Evolutionary conservation across 805 yeast genomes (phyloP), one percentile per base, ranked within the genome.

Genomic region (Candida ascalaphidarum): DNA sequence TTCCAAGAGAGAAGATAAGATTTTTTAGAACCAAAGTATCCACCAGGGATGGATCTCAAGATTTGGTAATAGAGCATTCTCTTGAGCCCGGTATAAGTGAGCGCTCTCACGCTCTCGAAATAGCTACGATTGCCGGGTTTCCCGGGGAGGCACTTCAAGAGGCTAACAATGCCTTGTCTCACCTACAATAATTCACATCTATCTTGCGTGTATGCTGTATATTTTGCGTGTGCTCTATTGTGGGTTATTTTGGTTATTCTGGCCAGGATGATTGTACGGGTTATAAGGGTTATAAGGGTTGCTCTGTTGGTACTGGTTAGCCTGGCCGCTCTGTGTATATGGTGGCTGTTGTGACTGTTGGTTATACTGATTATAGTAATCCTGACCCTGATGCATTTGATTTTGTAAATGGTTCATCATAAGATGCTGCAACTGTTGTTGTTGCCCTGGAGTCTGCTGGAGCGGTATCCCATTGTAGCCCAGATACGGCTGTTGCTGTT

Each of bases 71-170:
- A 30, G 68, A 82, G 52, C 85, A 82, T 50, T 55, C 58, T 23
- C 54, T 84, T 19, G 58, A 52, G 28, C 65, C 65, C 0, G 95
- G 95, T 0, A 68, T 85, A n/a, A 73, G 85, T 43, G 63, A 64
- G 7, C 68, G 76, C 35, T 81, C 94, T 0, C 81, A 79, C 48
- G 95, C 94, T 1, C 50, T 83, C 9, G 74, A 71, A 30, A 80
- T 83, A 8, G 95, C 95, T 0, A 64, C 68, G 41, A 53, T 76
- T 43, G 94, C 95, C 0, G 94, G 94, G 1, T 79, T 83, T 37
- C 95, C 95, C 0, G 37, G 37, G 6, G 48, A 51, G 3, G 84
- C 85, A 1, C 41, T 84, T 11, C 35, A 52, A 1, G 53, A 63
- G 21, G 94, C 94, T 1, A 39, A 44, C 18, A 37, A 48, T 11